Conservation (phyloP, 495 filamentous ascomycete genomes). For the Penicillium paradoxum region DNA sequence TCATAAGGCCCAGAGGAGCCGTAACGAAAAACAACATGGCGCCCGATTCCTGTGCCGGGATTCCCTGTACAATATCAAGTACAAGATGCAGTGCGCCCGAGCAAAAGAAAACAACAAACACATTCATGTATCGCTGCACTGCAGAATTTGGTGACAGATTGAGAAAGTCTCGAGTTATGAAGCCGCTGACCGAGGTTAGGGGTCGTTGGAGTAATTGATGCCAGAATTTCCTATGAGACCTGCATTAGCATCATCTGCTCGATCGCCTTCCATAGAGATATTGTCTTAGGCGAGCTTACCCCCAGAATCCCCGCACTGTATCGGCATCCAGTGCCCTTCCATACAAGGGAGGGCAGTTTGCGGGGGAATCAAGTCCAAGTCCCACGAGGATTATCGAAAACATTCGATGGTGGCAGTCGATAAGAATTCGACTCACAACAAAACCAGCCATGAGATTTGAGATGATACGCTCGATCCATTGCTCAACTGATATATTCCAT, state of each 20-base stretch:
- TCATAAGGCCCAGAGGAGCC: slow-evolving; percentile 27
- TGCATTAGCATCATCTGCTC: neutral
- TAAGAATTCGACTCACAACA: slow-evolving; percentile 19
- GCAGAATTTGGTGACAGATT: slow-evolving; percentile 16
- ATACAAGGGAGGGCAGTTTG: slow-evolving; percentile 34
- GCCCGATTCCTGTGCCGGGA: slow-evolving; percentile 18
- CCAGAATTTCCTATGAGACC: slow-evolving; percentile 35
- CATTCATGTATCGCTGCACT: slow-evolving; percentile 25
- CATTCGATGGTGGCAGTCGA: slow-evolving; percentile 17
- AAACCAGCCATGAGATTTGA: slow-evolving; percentile 18
- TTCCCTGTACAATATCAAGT: slow-evolving; percentile 26
- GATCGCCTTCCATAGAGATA: no score
- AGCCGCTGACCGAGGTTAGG: slow-evolving; percentile 22
- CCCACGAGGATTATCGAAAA: slow-evolving; percentile 21
- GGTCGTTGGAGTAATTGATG: slow-evolving; percentile 35
- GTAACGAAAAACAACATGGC: slow-evolving; percentile 29
- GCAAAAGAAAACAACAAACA: slow-evolving; percentile 29
- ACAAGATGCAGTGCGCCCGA: slow-evolving; percentile 30
- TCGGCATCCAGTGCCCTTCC: slow-evolving; percentile 29
- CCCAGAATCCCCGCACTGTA: slow-evolving; percentile 29
- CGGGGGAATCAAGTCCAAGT: slow-evolving; percentile 14
- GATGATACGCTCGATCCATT: slow-evolving; percentile 18
- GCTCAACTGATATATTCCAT: slow-evolving; percentile 17
- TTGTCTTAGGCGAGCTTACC: slow-evolving; percentile 14
- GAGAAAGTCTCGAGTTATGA: slow-evolving; percentile 19